A percentile compares a stretch with the other conserved stretches of the same genome.
phyloP scores from a whole-genome alignment of 495 filamentous ascomycete species.

The Neurospora sp. region DNA sequence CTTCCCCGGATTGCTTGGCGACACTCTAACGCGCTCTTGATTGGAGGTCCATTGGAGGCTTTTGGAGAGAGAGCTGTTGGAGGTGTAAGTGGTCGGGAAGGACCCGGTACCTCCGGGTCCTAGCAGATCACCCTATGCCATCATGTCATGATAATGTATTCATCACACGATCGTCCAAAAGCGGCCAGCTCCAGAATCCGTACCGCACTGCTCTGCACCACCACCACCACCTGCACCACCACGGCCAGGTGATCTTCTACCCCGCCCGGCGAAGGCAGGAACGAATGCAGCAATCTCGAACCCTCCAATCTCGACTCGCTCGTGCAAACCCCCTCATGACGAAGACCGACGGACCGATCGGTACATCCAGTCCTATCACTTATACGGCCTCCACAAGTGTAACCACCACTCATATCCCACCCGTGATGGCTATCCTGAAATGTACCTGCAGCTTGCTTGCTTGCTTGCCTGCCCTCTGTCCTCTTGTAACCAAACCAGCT shows the following conservation, averaged over 20 bases:
- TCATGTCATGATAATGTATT: conserved; percentile 29
- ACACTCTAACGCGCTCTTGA: not conserved
- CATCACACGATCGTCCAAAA: conserved; percentile 22
- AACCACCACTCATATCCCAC: not conserved
- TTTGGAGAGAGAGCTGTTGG: not conserved
- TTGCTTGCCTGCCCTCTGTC: not conserved
- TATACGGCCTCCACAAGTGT: not conserved
- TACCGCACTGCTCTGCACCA: not conserved
- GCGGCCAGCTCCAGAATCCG: conserved; percentile 4
- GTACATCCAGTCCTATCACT: not conserved
- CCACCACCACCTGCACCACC: not conserved
- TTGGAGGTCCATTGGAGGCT: not conserved
- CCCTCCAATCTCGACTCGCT: conserved; percentile 6
- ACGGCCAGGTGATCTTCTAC: conserved; percentile 16
- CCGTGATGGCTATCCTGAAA: not conserved
- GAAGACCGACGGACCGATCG: not conserved
- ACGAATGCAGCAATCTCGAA: conserved; percentile 9
- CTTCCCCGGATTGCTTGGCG: not conserved
- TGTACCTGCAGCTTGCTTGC: not conserved
- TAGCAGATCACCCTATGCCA: conserved; percentile 3
- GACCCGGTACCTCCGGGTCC: not conserved
- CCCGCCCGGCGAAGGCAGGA: conserved; percentile 26
- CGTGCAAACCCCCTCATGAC: not conserved
- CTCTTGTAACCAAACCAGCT: not conserved
- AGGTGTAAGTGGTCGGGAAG: not conserved